Conservation (phyloP, 2,329 filamentous ascomycete genomes). For the Paraphoma chrysanthemicola region DNA sequence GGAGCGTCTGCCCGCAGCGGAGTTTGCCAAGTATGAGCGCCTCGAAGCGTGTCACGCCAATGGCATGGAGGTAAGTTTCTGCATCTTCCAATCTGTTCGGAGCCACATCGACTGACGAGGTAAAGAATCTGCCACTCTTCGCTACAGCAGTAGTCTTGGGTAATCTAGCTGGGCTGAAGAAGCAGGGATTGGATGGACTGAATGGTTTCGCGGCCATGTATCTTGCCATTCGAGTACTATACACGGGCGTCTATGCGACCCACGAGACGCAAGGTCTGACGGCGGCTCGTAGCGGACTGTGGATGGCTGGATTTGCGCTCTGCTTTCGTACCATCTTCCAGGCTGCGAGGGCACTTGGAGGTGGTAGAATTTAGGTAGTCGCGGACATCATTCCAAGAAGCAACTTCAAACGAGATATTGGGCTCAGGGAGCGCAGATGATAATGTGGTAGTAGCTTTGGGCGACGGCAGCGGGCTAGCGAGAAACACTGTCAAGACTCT, state of each 20-base stretch:
- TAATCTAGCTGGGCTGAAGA: slow-evolving; percentile 48
- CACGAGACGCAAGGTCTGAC: slow-evolving; percentile 31
- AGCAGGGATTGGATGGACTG: slow-evolving; percentile 43
- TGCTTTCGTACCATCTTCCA: slow-evolving; percentile 31
- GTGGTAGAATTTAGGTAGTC: slow-evolving; percentile 3
- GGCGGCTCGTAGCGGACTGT: slow-evolving; percentile 25
- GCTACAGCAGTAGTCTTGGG: slow-evolving; percentile 53
- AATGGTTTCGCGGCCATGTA: slow-evolving; percentile 46
- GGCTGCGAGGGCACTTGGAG: slow-evolving; percentile 30
- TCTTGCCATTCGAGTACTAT: slow-evolving; percentile 45
- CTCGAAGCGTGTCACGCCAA: slow-evolving; percentile 55
- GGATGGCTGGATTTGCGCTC: slow-evolving; percentile 22
- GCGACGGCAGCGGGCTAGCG: too few species aligned
- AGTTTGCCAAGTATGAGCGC: slow-evolving; percentile 53
- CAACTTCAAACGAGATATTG: too few species aligned
- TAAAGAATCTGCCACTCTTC: slow-evolving; percentile 53
- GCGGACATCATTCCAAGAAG: not conserved
- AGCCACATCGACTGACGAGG: not conserved
- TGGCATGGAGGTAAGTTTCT: slow-evolving; percentile 46
- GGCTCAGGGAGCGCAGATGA: too few species aligned
- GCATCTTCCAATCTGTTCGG: not conserved
- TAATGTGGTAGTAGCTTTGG: too few species aligned
- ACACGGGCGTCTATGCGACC: slow-evolving; percentile 48
- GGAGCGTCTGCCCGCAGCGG: slow-evolving; percentile 44
- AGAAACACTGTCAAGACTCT: too few species aligned